These are phyloP conservation scores for Magnusiomyces tetraspermus DNA, from an alignment of 1,139 yeast genomes.

Conservation along the genomic window DNA sequence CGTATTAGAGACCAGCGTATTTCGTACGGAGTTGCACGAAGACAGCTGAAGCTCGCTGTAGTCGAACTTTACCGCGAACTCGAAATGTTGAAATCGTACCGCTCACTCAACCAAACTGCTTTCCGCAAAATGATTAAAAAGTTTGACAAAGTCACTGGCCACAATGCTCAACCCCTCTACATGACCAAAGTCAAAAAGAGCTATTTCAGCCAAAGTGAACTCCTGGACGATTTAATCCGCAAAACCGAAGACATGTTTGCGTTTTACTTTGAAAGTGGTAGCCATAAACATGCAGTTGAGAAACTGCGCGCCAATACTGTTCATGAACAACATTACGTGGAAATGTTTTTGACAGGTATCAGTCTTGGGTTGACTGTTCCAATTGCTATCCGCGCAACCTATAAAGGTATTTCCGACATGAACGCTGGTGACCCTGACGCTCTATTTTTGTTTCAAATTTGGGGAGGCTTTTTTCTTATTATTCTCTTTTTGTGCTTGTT, in stretches of 20 bases:
- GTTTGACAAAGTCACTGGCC: slow-evolving; percentile 63
- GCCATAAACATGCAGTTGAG: slow-evolving; percentile 65
- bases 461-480: slow-evolving; percentile 82
- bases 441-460: slow-evolving; percentile 60
- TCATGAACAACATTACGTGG: slow-evolving; percentile 30
- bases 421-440: slow-evolving; percentile 21
- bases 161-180: slow-evolving; percentile 43
- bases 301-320: slow-evolving; percentile 47
- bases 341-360: slow-evolving; percentile 41
- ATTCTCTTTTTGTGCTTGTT: slow-evolving; percentile 53
- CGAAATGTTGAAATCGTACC: slow-evolving; percentile 67
- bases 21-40: slow-evolving; percentile 58
- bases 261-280: slow-evolving; percentile 59
- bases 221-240: slow-evolving; percentile 50
- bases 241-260: slow-evolving; percentile 64
- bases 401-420: slow-evolving; percentile 38
- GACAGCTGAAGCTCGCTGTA: slow-evolving; percentile 67
- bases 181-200: slow-evolving; percentile 48
- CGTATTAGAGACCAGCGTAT: slow-evolving; percentile 18
- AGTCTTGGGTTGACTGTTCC: slow-evolving; percentile 66
- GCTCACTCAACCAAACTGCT: slow-evolving; percentile 74
- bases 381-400: slow-evolving; percentile 44
- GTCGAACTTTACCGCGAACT: slow-evolving; percentile 72
- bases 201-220: slow-evolving; percentile 57
- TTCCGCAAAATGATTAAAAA: slow-evolving; percentile 82